Evolutionary conservation across 306 rosid species (phyloP), one percentile per base, ranked within the genome.

Genomic region (Quercus bicolor): DNA sequence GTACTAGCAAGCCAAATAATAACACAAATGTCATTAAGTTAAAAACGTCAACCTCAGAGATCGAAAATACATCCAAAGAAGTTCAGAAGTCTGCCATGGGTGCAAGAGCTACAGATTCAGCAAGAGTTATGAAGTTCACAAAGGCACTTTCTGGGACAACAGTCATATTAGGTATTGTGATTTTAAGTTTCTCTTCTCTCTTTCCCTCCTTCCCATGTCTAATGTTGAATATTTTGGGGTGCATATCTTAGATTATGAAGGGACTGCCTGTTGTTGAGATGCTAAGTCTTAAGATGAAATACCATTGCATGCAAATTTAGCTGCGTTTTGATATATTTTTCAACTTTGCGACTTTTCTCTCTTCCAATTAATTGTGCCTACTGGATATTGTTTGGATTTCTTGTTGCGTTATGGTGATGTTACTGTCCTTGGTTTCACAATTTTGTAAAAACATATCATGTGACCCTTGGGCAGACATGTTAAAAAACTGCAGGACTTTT

Each of bases 51-150:
- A 77, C 80, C n/a, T 83, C 83, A 2, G 70, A 40, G 48, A 37
- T 79, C 51, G 93, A 89, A 56, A 80, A 53, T 80, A 55, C 78
- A 23, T 56, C 91, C 45, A 87, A 86, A 86, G 94, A 87, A 74
- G 75, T 87, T 15, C 88, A 54, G 56, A 92, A 88, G 76, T 79
- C 90, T 71, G 51, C 87, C 68, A 74, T 86, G 76, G 94, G 98
- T 71, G 91, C 92, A 48, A 90, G 98, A 84, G 92, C 98, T 79
- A 94, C 97, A 55, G 98, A 94, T 84, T 88, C 97, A 75, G 97
- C 98, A 26, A 88, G 98, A 80, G 88, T 94, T 55, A 72, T 81
- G 82, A 94, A 94, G 87, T 92, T 92, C 89, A 89, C 84, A 15
- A 94, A 87, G 87, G 91, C 84, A 74, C 97, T 94, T 78, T 90